Evolutionary conservation across 140 eudicot species (phyloP), one percentile per base, ranked within the genome.

Genomic region (Flaveria floridana): DNA sequence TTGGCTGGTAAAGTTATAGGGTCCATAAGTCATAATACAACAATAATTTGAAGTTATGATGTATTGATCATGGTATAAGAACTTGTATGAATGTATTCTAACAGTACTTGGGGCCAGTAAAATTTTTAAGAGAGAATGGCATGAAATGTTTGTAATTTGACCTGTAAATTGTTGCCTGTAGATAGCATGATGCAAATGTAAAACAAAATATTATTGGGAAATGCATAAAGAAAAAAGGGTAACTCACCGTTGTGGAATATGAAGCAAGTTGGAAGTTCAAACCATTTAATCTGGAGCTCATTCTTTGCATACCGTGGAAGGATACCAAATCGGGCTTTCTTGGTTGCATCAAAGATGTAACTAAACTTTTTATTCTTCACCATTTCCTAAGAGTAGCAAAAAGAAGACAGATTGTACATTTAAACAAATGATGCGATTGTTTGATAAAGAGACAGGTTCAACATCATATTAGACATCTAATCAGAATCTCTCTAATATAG

Each of bases 191-290:
- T 0, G 50, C 50, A 8, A 9, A 44, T 44, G 50, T 44, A 44
- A 44, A 44, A 44, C 13, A 44, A 7, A 44, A 44, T 44, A 44
- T 44, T 34, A 34, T 34, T 5, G 8, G 6, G 41, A 34, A 34
- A 34, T 5, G 41, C 41, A 34, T 34, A 34, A 34, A 34, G 41
- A 34, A 34, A 34, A 16, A 47, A 65, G 30, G 41, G 67, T 25
- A 73, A 34, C 89, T 80, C 65, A 93, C 98, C 97, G 6, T 90
- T 93, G 75, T 93, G 98, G 73, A 92, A 92, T 79, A 92, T 87
- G 86, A 85, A 92, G 87, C 98, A 92, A 80, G 80, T 92, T 71
- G 96, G 96, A 78, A 92, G 98, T 82, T 92, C 98, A 80, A 92
- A 92, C 98, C 98, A 92, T 83, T 85, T 89, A 78, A 92, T 87